Base-by-base conservation (phyloP, 495 filamentous ascomycete genomes). In the Penicillium salamii region DNA sequence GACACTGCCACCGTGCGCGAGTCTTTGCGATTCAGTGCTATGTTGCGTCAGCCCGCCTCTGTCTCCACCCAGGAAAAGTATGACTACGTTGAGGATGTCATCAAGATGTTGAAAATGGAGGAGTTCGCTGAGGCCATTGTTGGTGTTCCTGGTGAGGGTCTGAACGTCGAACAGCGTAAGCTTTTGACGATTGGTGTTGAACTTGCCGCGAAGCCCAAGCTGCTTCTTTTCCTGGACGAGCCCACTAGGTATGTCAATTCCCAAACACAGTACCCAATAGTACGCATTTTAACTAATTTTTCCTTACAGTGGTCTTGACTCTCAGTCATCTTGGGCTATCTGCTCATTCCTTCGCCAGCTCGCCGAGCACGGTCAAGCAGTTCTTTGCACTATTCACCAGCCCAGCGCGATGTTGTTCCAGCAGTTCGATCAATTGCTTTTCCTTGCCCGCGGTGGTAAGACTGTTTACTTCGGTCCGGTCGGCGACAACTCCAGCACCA, bases 331-430 rank as follows among this genome's bases (percentile, higher is more conserved):
- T 13, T 95, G 85, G 85, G 81, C 87, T 33, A 92, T 93, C 55
- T 75, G 87, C 42, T 71, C 81, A 45, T 78, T 95, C 38, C 76
- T 96, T 15, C 80, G 88, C 55, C 91, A 90, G 61, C 76, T 96
- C 29, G 88, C 91, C 34, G 83, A 89, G 66, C 84, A 79, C 52
- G 91, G 91, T 13, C 89, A 95, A 65, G 89, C 91, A n/a, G 84
- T 96, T 58, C 82, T 96, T 7, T 93, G 89, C 65, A 96, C 91
- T 6, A 96, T 98, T 52, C 93, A 98, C 67, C 93, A 98, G 64
- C 91, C 91, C 2, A 90, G 86, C 0, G 90, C 90, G 32, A 87
- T 95, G 64, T 77, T 98, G 28, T 95, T 98, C 72, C 86, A 95
- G 61, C 79, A 89, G 47, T 98, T 97, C 59, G 91, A 97, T 65